Conservation (phyloP, 2,329 filamentous ascomycete genomes). For the Stylonectria norvegica region DNA sequence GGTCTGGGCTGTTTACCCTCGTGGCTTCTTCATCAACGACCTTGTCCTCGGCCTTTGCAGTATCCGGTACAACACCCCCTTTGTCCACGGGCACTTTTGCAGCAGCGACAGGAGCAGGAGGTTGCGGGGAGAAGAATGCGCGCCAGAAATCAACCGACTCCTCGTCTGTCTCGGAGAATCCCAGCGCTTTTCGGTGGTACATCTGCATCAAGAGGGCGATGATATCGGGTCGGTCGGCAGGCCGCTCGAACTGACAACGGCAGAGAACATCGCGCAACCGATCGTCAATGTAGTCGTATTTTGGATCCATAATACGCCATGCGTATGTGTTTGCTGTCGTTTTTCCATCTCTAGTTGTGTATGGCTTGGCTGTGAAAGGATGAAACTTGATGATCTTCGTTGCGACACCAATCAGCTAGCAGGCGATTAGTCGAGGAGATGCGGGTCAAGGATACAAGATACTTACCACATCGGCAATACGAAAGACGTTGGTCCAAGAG, state of each 20-base stretch:
- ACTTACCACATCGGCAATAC: conserved; percentile 26
- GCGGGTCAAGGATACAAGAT: too few species aligned
- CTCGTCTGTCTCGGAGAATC: too few species aligned
- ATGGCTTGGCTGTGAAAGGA: conserved; percentile 14
- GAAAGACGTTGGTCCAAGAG: conserved; percentile 29
- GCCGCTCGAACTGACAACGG: conserved; percentile 26
- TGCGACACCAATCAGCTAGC: conserved; percentile 28
- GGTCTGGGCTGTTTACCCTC: too few species aligned
- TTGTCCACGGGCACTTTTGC: too few species aligned
- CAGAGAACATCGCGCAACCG: conserved; percentile 21
- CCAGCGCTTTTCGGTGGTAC: too few species aligned
- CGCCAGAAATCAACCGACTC: too few species aligned
- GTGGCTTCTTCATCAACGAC: too few species aligned
- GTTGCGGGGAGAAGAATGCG: too few species aligned
- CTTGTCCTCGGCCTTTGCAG: too few species aligned
- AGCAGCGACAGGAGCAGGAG: too few species aligned
- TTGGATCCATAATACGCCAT: conserved; percentile 11
- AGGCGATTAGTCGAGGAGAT: conserved; percentile 6
- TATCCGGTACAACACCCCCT: too few species aligned
- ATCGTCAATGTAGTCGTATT: conserved; percentile 15
- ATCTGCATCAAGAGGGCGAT: conserved; percentile 18
- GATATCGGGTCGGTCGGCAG: conserved; percentile 23
- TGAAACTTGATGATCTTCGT: conserved; percentile 13
- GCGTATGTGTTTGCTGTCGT: conserved; percentile 21
- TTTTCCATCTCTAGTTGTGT: conserved; percentile 1